Evolutionary conservation across 129 eudicot species (phyloP).

Genomic region (Artemisia annua): DNA sequence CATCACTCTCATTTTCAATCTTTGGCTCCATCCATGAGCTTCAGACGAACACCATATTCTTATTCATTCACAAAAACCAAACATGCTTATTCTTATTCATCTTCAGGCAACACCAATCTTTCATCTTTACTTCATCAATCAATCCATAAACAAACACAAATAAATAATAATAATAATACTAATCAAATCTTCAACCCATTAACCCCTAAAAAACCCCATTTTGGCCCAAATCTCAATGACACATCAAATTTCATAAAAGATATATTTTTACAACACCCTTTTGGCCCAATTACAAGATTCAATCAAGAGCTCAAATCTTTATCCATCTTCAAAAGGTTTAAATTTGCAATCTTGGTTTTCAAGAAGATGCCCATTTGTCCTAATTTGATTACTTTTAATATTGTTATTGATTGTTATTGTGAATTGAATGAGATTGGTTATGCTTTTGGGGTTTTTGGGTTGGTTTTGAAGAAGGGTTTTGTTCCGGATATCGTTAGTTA

Average conservation of each 20-base stretch:
- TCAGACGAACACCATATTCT: conserved; percentile 38
- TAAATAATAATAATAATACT: too few species aligned
- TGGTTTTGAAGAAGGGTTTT: conserved; percentile 51
- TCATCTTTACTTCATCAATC: conserved; percentile 38
- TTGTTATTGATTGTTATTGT: conserved; percentile 57
- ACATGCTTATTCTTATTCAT: conserved; percentile 13
- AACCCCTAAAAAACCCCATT: conserved; percentile 14
- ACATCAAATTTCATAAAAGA: conserved; percentile 30
- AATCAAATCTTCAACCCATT: background rate
- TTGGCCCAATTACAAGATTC: conserved; percentile 43
- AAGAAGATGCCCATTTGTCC: conserved; percentile 35
- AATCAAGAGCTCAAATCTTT: conserved; percentile 39
- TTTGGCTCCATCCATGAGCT: conserved; percentile 34
- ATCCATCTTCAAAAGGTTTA: conserved; percentile 32
- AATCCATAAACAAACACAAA: background rate
- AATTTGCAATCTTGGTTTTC: conserved; percentile 33
- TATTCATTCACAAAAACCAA: conserved; percentile 21
- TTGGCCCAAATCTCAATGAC: conserved; percentile 11
- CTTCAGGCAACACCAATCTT: conserved; percentile 24
- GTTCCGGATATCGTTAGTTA: conserved; percentile 44
- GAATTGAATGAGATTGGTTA: conserved; percentile 37
- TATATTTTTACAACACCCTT: conserved; percentile 40
- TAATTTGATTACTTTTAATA: conserved; percentile 44
- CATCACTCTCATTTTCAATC: conserved; percentile 13
- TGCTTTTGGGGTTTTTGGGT: conserved; percentile 52